Evolutionary conservation across 192 early-diverging fungal species (phyloP).

Genomic region (Geranomyces variabilis): DNA sequence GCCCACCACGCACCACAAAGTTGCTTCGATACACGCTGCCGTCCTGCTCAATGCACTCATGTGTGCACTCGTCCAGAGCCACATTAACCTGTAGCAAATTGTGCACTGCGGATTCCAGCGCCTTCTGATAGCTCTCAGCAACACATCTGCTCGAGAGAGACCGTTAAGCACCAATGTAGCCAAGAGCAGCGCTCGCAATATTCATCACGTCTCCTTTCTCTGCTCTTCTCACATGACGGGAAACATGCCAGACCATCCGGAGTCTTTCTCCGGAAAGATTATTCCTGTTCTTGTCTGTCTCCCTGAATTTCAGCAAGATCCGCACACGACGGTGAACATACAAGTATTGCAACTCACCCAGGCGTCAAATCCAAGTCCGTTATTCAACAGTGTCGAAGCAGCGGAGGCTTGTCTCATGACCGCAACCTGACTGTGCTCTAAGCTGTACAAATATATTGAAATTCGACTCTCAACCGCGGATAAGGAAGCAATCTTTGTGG

Average conservation of each 20-base stretch:
- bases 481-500: neutral
- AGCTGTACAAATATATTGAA: slow-evolving; percentile 10
- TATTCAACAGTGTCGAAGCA: neutral
- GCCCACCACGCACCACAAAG: slow-evolving; percentile 23
- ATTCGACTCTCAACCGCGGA: slow-evolving; percentile 11
- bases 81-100: slow-evolving; percentile 23
- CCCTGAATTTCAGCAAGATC: neutral
- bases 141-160: slow-evolving; percentile 3
- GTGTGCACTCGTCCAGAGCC: slow-evolving; percentile 22
- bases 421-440: slow-evolving; percentile 31
- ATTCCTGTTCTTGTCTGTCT: slow-evolving; percentile 25
- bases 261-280: slow-evolving; percentile 20
- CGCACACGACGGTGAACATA: neutral
- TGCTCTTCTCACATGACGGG: slow-evolving; percentile 2
- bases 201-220: too few relatives aligned
- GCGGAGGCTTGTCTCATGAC: slow-evolving; percentile 12
- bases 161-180: neutral
- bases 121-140: neutral
- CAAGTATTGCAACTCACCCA: slow-evolving; percentile 8
- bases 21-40: slow-evolving; percentile 18
- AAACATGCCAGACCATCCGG: slow-evolving; percentile 19
- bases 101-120: slow-evolving; percentile 11
- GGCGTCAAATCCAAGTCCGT: slow-evolving; percentile 16
- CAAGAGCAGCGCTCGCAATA: too few relatives aligned
- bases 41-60: slow-evolving; percentile 15